A percentile compares a stretch with the other conserved stretches of the same genome.
Conservation (phyloP, 345 rosid genomes). For the Eucalyptus brandiana region DNA sequence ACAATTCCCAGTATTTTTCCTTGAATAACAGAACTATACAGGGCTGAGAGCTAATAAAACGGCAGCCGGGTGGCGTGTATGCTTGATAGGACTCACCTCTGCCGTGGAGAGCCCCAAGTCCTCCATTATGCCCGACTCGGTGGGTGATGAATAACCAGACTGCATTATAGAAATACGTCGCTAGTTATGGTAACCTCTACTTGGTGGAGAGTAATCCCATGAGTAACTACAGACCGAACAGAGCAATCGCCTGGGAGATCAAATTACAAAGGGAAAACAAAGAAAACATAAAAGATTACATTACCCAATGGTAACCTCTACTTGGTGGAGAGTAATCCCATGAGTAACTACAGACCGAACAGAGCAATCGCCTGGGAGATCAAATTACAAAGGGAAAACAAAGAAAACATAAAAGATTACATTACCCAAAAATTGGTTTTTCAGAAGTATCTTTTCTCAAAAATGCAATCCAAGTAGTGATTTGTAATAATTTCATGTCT, state of each 20-base stretch:
- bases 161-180: background rate
- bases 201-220: background rate
- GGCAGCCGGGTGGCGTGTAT: background rate
- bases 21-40: background rate
- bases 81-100: background rate
- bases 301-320: background rate
- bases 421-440: background rate
- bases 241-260: background rate
- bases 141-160: conserved; percentile 29
- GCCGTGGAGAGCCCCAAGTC: conserved; percentile 25
- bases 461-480: background rate
- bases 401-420: background rate
- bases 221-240: background rate
- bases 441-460: background rate
- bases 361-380: background rate
- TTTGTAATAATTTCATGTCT: background rate
- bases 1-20: background rate
- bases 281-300: no score
- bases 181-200: background rate
- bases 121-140: conserved; percentile 19
- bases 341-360: background rate
- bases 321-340: no score
- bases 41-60: background rate
- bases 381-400: background rate
- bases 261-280: background rate